Percentiles rank a stretch among this genome's conserved stretches.
These are phyloP conservation scores for Hyphodiscus hymeniophilus DNA, from an alignment of 495 filamentous ascomycete genomes.

Conservation along the genomic window DNA sequence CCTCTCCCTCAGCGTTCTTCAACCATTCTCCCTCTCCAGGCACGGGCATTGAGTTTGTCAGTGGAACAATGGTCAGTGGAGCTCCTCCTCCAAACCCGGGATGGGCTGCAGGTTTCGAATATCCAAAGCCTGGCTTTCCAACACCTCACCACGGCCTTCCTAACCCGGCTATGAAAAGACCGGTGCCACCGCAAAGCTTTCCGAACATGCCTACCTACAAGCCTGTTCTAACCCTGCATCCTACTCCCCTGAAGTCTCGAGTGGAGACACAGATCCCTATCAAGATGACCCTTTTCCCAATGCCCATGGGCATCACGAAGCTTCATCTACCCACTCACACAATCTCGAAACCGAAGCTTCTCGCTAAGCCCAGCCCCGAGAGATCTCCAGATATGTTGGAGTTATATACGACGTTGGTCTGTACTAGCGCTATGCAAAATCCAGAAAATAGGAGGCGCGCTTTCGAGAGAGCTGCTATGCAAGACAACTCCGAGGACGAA, in stretches of 20 bases:
- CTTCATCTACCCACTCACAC: slow-evolving; percentile 81
- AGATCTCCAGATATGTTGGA: slow-evolving; percentile 67
- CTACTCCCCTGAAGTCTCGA: slow-evolving; percentile 70
- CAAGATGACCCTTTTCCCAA: slow-evolving; percentile 60
- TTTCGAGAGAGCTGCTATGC: slow-evolving; percentile 49
- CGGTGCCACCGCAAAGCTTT: slow-evolving; percentile 6
- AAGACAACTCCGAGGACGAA: slow-evolving; percentile 2
- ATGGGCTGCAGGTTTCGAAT: slow-evolving; percentile 17
- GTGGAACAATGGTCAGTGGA: slow-evolving; percentile 19
- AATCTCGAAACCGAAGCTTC: slow-evolving; percentile 83
- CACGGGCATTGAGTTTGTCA: slow-evolving; percentile 34
- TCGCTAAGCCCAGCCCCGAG: slow-evolving; percentile 55
- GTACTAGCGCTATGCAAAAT: slow-evolving; percentile 86
- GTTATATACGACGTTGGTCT: slow-evolving; percentile 72
- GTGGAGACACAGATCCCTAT: slow-evolving; percentile 94
- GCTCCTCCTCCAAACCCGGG: slow-evolving; percentile 6
- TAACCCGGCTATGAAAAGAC: slow-evolving; percentile 5
- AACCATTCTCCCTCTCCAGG: slow-evolving; percentile 49
- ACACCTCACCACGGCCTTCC: neutral
- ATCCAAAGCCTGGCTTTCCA: slow-evolving; percentile 9
- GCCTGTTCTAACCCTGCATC: slow-evolving; percentile 48
- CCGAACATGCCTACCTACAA: slow-evolving; percentile 20
- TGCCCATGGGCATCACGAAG: slow-evolving; percentile 65
- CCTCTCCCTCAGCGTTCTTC: slow-evolving; percentile 35
- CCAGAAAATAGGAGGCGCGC: slow-evolving; percentile 52